phyloP scores from a whole-genome alignment of 202 grass and related monocot species.

The Digitaria exilis region DNA sequence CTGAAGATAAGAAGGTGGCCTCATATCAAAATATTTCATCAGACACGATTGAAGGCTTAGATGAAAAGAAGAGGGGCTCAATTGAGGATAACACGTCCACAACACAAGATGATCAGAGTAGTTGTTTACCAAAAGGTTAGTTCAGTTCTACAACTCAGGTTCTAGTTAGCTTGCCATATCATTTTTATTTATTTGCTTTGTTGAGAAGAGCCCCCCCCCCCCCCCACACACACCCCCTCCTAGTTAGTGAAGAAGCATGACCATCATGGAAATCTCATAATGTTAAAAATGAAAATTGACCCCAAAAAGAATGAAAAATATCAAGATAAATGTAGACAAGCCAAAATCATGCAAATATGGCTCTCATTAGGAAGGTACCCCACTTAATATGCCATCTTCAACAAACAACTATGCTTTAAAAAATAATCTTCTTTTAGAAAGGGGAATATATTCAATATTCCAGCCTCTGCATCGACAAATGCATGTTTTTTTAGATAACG shows the following conservation, averaged over 20 bases:
- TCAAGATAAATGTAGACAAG: neutral
- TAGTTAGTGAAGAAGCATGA: constrained; percentile 29
- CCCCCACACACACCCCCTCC: neutral
- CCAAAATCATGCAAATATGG: neutral
- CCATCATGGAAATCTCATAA: neutral
- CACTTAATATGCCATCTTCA: neutral
- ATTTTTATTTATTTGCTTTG: neutral
- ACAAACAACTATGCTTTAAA: neutral
- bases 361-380: neutral
- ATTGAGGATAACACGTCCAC: constrained; percentile 25
- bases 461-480: too few species aligned
- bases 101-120: constrained; percentile 27
- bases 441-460: too few species aligned
- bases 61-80: constrained; percentile 22
- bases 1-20: constrained; percentile 34
- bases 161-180: constrained; percentile 17
- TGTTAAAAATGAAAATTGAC: neutral
- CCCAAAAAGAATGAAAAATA: neutral
- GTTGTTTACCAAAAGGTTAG: constrained; percentile 38
- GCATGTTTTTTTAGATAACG: too few species aligned
- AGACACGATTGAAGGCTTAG: constrained; percentile 11
- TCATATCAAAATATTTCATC: constrained; percentile 25
- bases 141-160: neutral
- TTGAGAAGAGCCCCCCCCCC: neutral
- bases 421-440: neutral